Evolutionary conservation across 2,329 filamentous ascomycete species (phyloP).

Genomic region (Pyrenochaeta sp.): DNA sequence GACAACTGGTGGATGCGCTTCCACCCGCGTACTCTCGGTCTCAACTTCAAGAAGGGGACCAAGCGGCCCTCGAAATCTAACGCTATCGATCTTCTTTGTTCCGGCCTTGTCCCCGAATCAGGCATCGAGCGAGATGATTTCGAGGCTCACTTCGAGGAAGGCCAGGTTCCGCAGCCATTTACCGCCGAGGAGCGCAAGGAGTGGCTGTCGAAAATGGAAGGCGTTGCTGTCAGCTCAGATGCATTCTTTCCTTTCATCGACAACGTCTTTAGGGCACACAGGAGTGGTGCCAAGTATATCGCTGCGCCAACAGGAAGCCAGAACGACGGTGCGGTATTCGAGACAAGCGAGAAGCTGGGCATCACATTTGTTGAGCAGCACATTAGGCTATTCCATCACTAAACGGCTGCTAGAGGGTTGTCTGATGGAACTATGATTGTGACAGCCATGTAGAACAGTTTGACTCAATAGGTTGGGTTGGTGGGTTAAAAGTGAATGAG

Average conservation of each 20-base stretch:
- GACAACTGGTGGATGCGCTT: slow-evolving; percentile 99
- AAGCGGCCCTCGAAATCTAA: slow-evolving; percentile 99
- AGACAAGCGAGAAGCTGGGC: slow-evolving; percentile 88
- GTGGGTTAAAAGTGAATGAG: neutral
- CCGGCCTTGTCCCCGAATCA: slow-evolving; percentile 83
- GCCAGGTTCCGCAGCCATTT: slow-evolving; percentile 77
- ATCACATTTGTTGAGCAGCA: slow-evolving; percentile 97
- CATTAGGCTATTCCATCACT: slow-evolving; percentile 94
- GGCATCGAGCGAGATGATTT: slow-evolving; percentile 87
- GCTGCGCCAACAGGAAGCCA: slow-evolving; percentile 91
- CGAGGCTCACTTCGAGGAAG: slow-evolving; percentile 86
- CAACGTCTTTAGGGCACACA: slow-evolving; percentile 90
- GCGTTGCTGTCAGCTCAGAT: slow-evolving; percentile 90
- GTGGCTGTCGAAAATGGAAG: slow-evolving; percentile 83
- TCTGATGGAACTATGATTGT: slow-evolving; percentile 1
- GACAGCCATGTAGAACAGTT: slow-evolving; percentile 11
- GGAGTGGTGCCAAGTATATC: slow-evolving; percentile 94
- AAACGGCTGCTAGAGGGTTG: slow-evolving; percentile 36
- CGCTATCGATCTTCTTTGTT: slow-evolving; percentile 93
- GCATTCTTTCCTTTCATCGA: slow-evolving; percentile 99
- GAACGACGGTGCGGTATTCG: slow-evolving; percentile 82
- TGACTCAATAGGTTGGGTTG: neutral
- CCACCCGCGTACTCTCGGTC: slow-evolving; percentile 83
- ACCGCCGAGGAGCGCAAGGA: slow-evolving; percentile 82
- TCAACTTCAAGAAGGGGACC: slow-evolving; percentile 97